Conservation (phyloP, 306 rosid species). For the Herpetospermum pedunculosum region DNA sequence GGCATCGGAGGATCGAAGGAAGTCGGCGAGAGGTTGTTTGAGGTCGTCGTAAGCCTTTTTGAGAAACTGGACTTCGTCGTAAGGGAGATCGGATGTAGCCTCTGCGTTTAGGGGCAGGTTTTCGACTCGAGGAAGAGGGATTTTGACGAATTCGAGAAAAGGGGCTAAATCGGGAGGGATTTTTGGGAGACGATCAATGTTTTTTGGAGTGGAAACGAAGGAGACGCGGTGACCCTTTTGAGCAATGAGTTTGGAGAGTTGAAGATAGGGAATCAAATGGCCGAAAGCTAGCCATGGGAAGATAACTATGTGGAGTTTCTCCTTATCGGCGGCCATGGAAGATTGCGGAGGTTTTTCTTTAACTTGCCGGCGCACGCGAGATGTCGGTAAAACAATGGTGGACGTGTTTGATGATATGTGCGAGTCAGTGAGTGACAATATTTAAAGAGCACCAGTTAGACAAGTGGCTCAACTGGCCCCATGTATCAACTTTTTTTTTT, state of each 20-base stretch:
- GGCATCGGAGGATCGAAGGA: conserved; percentile 20
- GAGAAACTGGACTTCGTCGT: conserved; percentile 21
- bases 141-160: conserved; percentile 17
- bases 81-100: conserved; percentile 31
- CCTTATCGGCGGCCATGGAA: not conserved
- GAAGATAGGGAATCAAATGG: conserved; percentile 35
- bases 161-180: conserved; percentile 15
- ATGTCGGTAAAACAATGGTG: too few relatives aligned
- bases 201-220: conserved; percentile 42
- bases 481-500: too few relatives aligned
- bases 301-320: conserved; percentile 30
- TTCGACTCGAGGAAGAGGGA: conserved; percentile 18
- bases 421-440: too few relatives aligned
- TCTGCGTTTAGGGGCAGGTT: conserved; percentile 35
- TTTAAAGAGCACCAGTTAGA: too few relatives aligned
- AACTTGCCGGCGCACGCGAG: too few relatives aligned
- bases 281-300: conserved; percentile 55
- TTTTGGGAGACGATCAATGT: conserved; percentile 45
- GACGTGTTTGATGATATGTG: too few relatives aligned
- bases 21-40: conserved; percentile 6
- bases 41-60: conserved; percentile 28
- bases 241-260: conserved; percentile 37
- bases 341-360: not conserved
- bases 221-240: conserved; percentile 37
- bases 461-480: too few relatives aligned